Evolutionary conservation across 208 protist species (phyloP), one percentile per base, ranked within the genome.

Genomic region (Leishmania gerbilli): DNA sequence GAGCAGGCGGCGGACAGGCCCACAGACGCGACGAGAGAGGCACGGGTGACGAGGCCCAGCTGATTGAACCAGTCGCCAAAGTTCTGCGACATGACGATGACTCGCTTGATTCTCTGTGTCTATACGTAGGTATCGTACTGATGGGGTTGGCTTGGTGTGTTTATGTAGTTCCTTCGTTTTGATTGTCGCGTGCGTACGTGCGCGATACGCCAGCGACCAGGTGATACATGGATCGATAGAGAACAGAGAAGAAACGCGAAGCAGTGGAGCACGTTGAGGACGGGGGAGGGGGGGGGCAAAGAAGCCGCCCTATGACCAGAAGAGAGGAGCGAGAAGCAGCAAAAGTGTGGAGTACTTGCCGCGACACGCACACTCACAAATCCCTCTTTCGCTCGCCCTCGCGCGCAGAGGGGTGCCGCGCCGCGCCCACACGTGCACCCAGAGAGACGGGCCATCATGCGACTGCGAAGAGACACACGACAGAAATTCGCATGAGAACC

Each of bases 1-100:
- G 87, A 90, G 53, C 82, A 82, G 19, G 82, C 69, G 34, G 87
- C 79, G 4, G 92, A 92, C 58, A 95, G 78, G 40, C 83, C 75
- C n/a, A 95, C 85, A 11, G 87, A 71, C 27, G 80, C 53, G 37
- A 82, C 82, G 37, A 97, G 77, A 15, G 87, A 81, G 40, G 71
- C 69, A 37, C 87, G 82, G 40, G 95, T 97, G 40, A 98, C 68
- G 27, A 79, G 83, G 1, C 92, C 89, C 4, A 98, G 83, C 24
- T 79, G 76, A 51, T 89, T 84, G 34, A 91, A 87, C 95, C 95
- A 98, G 65, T 77, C 85, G 17, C 94, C 92, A 71, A 98, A 96
- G 79, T 83, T 95, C 68, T 90, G 80, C 19, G 83, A 80, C 87
- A 92, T 92, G 55, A 9, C 74, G 65, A 62, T 31, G 5, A 31